Percentiles rank a stretch among this genome's conserved stretches.
Evolutionary conservation across 2,329 filamentous ascomycete genomes (phyloP).

Genomic region (Lachnellula subtilissima): DNA sequence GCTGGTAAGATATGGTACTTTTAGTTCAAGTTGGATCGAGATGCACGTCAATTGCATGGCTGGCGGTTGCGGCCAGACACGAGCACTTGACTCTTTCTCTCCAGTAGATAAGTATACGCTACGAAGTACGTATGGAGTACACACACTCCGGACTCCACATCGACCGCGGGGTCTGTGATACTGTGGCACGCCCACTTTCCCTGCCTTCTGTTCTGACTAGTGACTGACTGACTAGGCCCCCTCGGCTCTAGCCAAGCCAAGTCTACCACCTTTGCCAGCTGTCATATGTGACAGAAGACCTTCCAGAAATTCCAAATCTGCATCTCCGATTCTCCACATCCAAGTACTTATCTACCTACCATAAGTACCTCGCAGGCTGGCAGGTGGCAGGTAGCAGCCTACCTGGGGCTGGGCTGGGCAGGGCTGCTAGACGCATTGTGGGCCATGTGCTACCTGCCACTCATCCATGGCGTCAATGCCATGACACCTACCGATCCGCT

Average conservation of each 20-base stretch:
- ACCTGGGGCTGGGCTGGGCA: too few relatives aligned
- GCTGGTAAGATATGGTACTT: too few relatives aligned
- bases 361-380: neutral
- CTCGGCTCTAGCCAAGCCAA: neutral
- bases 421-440: neutral
- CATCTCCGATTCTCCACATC: neutral
- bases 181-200: neutral
- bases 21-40: too few relatives aligned
- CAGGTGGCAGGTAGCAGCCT: neutral
- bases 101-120: too few relatives aligned
- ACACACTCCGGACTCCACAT: too few relatives aligned
- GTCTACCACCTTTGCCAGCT: constrained; percentile 4
- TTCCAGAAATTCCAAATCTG: neutral
- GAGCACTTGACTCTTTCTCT: too few relatives aligned
- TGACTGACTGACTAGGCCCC: neutral
- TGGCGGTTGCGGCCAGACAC: too few relatives aligned
- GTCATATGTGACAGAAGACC: constrained; percentile 3
- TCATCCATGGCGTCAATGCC: neutral
- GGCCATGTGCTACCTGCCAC: neutral
- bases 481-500: neutral
- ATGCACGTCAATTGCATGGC: too few relatives aligned
- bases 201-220: neutral
- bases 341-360: neutral
- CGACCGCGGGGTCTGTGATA: too few relatives aligned
- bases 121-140: too few relatives aligned